phyloP scores from a whole-genome alignment of 768 basidiomycete genomes.

The Floccularia luteovirens region DNA sequence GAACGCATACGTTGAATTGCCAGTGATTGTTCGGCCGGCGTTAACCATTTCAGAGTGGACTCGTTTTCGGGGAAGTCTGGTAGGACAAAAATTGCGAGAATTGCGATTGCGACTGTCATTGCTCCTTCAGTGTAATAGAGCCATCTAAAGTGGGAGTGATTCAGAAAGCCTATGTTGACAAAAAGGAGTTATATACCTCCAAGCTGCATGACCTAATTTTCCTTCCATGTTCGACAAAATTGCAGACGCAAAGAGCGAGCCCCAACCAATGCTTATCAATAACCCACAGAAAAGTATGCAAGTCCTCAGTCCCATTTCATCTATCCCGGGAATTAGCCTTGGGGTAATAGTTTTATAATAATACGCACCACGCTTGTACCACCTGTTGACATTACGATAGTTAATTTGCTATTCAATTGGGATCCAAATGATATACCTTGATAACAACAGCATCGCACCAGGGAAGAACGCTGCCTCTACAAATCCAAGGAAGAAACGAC shows the following conservation, averaged over 20 bases:
- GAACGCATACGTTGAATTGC: conserved; percentile 35
- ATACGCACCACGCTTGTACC: conserved; percentile 7
- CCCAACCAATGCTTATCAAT: conserved; percentile 46
- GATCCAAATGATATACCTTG: conserved; percentile 36
- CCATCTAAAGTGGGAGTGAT: conserved; percentile 23
- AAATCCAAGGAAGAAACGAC: conserved; percentile 47
- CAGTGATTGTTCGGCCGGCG: conserved; percentile 10
- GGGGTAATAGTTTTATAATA: neutral
- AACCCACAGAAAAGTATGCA: conserved; percentile 40
- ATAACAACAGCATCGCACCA: conserved; percentile 27
- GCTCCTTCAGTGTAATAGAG: conserved; percentile 41
- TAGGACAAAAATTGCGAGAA: conserved; percentile 36
- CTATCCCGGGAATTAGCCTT: conserved; percentile 2
- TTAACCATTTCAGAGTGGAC: conserved; percentile 17
- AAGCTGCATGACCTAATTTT: conserved; percentile 38
- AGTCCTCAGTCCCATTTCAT: conserved; percentile 36
- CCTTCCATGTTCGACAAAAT: conserved; percentile 41
- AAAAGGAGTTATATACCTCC: conserved; percentile 28
- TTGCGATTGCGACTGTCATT: conserved; percentile 34
- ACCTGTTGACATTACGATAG: conserved; percentile 3
- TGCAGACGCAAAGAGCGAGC: conserved; percentile 40
- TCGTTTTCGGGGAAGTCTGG: conserved; percentile 19
- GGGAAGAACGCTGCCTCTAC: conserved; percentile 42
- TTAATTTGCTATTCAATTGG: neutral
- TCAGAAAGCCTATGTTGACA: neutral